A percentile compares a stretch with the other conserved stretches of the same genome.
Conservation (phyloP, 2,329 filamentous ascomycete species). For the Hymenoscyphus fructigenus region DNA sequence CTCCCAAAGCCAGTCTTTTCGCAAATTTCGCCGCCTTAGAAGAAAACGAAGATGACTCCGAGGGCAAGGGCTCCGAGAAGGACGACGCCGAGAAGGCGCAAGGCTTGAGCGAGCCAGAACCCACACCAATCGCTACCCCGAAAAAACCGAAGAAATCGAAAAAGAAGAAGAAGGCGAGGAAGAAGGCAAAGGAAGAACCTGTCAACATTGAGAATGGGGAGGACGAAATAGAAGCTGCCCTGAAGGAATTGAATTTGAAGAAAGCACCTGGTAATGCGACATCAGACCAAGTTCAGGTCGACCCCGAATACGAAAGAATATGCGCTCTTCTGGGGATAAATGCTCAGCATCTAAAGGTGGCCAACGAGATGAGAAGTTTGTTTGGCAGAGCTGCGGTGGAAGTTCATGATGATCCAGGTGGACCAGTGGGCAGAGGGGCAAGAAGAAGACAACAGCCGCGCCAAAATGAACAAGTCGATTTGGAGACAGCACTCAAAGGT, state of each 20-base stretch:
- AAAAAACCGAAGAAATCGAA: conserved; percentile 60
- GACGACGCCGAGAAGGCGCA: conserved; percentile 37
- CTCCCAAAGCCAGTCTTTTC: conserved; percentile 51
- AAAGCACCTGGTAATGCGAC: conserved; percentile 17
- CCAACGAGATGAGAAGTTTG: conserved; percentile 84
- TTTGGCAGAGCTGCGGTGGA: conserved; percentile 66
- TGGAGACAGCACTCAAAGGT: conserved; percentile 38
- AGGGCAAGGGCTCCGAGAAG: conserved; percentile 17
- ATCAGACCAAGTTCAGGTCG: conserved; percentile 21
- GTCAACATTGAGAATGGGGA: conserved; percentile 38
- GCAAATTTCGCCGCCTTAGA: conserved; percentile 50
- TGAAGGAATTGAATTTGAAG: conserved; percentile 57
- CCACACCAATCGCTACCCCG: conserved; percentile 30
- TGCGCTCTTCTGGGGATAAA: conserved; percentile 60
- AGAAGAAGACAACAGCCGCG: conserved; percentile 40
- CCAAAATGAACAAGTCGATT: conserved; percentile 43
- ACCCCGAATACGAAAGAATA: conserved; percentile 45
- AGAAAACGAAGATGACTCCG: conserved; percentile 36
- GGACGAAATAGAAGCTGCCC: conserved; percentile 66
- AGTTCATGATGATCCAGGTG: conserved; percentile 49
- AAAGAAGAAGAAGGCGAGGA: conserved; percentile 50
- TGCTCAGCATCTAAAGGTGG: conserved; percentile 74
- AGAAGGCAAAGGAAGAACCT: conserved; percentile 36
- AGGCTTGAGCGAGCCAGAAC: conserved; percentile 36
- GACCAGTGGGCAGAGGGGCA: conserved; percentile 38